phyloP scores from a whole-genome alignment of 768 basidiomycete genomes.

The Pisolithus sp. region DNA sequence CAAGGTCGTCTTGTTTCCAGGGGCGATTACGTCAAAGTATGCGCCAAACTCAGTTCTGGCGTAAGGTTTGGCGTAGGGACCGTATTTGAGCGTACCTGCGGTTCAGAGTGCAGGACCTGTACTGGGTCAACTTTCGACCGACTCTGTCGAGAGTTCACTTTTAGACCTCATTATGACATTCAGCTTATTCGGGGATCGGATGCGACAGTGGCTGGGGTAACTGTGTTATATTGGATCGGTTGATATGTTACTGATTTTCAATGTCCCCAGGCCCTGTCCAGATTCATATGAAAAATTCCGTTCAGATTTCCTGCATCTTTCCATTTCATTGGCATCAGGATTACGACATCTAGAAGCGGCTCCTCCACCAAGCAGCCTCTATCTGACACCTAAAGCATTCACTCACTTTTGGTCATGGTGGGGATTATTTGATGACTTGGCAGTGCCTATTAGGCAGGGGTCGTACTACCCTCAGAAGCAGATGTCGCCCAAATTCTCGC shows the following conservation, averaged over 20 bases:
- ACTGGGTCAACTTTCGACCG: constrained; percentile 59
- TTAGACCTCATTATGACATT: constrained; percentile 75
- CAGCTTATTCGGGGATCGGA: constrained; percentile 46
- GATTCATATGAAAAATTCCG: constrained; percentile 89
- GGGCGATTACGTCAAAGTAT: constrained; percentile 55
- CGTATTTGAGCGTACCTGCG: constrained; percentile 76
- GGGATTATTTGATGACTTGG: constrained; percentile 69
- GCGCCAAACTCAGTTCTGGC: constrained; percentile 78
- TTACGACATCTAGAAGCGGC: constrained; percentile 28
- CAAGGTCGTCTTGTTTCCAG: constrained; percentile 17
- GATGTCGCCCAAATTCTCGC: constrained; percentile 80
- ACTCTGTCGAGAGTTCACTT: constrained; percentile 74
- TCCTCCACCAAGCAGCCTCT: constrained; percentile 57
- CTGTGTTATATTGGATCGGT: constrained; percentile 5
- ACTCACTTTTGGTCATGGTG: constrained; percentile 94
- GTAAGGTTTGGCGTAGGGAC: constrained; percentile 84
- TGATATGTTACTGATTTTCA: not conserved
- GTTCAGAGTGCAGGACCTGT: constrained; percentile 58
- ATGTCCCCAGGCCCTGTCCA: constrained; percentile 31
- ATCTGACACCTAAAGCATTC: constrained; percentile 80
- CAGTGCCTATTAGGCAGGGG: constrained; percentile 87
- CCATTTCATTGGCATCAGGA: constrained; percentile 75
- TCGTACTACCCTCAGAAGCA: constrained; percentile 64
- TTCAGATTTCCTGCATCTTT: constrained; percentile 90
- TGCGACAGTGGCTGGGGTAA: constrained; percentile 42